These are phyloP conservation scores for Aspergillus panamensis DNA, from an alignment of 495 filamentous ascomycete species.

Conservation along the genomic window DNA sequence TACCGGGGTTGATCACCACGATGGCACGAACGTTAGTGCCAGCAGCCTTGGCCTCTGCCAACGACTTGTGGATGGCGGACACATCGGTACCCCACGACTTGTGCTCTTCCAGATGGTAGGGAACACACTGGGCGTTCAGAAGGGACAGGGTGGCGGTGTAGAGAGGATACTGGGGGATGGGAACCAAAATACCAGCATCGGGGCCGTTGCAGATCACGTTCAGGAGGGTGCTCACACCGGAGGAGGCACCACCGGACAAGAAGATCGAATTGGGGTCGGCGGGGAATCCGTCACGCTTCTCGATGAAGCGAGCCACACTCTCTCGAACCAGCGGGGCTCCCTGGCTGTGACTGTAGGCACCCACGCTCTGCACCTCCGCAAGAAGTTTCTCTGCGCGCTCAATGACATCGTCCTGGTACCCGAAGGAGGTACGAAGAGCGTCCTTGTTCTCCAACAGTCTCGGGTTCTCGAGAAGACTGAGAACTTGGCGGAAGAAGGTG, in stretches of 20 bases:
- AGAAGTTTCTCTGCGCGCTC: conserved; percentile 77
- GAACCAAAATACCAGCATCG: conserved; percentile 83
- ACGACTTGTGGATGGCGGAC: conserved; percentile 62
- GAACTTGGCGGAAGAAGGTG: conserved; percentile 96
- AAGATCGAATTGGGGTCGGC: conserved; percentile 76
- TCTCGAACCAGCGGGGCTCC: conserved; percentile 80
- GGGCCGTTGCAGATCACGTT: conserved; percentile 79
- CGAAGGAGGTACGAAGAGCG: conserved; percentile 58
- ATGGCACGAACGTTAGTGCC: conserved; percentile 87
- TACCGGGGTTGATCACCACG: conserved; percentile 96
- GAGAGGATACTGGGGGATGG: conserved; percentile 96
- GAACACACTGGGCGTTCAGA: conserved; percentile 81
- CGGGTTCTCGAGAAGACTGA: conserved; percentile 92
- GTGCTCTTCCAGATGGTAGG: conserved; percentile 86
- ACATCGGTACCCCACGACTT: conserved; percentile 85
- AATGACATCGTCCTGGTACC: conserved; percentile 84
- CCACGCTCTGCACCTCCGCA: conserved; percentile 80
- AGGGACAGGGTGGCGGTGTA: conserved; percentile 92
- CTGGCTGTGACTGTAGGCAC: conserved; percentile 93
- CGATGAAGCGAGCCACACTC: conserved; percentile 88
- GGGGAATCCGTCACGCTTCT: conserved; percentile 83
- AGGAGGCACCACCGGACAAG: conserved; percentile 85
- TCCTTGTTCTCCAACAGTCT: conserved; percentile 73
- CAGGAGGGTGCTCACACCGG: conserved; percentile 88
- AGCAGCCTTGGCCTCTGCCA: conserved; percentile 65